Evolutionary conservation across 2,329 filamentous ascomycete genomes (phyloP), one percentile per base, ranked within the genome.

Genomic region (Colletotrichum magnum): DNA sequence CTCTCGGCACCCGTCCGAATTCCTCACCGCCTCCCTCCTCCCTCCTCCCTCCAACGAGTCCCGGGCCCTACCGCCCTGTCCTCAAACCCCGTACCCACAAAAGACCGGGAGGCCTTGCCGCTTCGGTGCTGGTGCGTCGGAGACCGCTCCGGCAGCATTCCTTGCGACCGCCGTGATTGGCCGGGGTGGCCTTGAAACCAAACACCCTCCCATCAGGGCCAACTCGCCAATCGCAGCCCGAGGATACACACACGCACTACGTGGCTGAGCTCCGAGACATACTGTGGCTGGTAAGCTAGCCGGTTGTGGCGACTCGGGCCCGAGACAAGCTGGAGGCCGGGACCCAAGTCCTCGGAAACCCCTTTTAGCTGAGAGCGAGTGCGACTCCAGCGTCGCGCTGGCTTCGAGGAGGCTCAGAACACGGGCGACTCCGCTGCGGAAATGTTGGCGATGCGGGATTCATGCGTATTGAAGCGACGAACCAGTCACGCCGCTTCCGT

Each of bases 71-170:
- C 36, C 67, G 45, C 51, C 67, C 51, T 58, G 47, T 50, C n/a
- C 45, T 39, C 50, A 45, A 62, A 52, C 43, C 6, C 24, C 36
- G 57, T 68, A 51, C 28, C 57, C 68, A 58, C 24, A 53, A 47
- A 54, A 56, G 26, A 1, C 62, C 62, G 66, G 62, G 26, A 52
- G 56, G 51, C 43, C 62, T 66, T 70, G 57, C 68, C 64, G 52
- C 58, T 68, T 70, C 52, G 39, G 68, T 67, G 24, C 53, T 70
- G 64, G 68, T 62, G 64, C 16, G 64, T 70, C 63, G 64, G 68
- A 63, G 68, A 70, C 45, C 18, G n/a, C 57, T 70, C 64, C 68
- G 63, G 39, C 28, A 15, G n/a, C 26, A 48, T 16, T n/a, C 6
- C 28, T 26, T 43, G 52, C 52, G 57, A 54, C 47, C 26, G 21